Evolutionary conservation across 176 grass and related monocot species (phyloP).

Genomic region (Lolium multiflorum): DNA sequence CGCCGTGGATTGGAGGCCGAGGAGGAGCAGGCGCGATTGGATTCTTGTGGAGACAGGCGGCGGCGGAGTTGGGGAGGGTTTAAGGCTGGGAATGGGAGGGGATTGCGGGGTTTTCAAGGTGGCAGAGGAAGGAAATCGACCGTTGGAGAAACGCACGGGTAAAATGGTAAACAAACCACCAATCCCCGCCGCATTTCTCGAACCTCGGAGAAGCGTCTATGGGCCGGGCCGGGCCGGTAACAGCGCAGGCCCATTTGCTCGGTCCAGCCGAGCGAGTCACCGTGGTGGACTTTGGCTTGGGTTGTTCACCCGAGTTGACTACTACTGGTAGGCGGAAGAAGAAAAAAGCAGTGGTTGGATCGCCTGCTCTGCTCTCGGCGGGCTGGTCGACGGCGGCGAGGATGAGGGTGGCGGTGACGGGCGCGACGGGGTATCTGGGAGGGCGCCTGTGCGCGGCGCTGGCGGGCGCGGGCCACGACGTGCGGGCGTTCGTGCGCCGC

Average conservation of each 20-base stretch:
- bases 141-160: constrained; percentile 46
- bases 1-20: not conserved
- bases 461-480: constrained; percentile 60
- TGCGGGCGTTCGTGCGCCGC: constrained; percentile 73
- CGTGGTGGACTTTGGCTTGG: not conserved
- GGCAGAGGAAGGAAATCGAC: constrained; percentile 41
- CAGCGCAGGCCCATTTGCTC: not conserved
- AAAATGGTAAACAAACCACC: constrained; percentile 14
- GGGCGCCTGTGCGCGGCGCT: constrained; percentile 68
- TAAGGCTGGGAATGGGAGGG: not conserved
- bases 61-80: constrained; percentile 18
- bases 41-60: not conserved
- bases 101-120: constrained; percentile 24
- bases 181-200: not conserved
- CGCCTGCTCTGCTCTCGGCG: not conserved
- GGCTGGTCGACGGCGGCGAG: not conserved
- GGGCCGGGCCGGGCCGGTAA: not conserved
- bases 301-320: constrained; percentile 9
- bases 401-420: constrained; percentile 83
- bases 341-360: not conserved
- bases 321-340: too few species aligned
- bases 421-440: constrained; percentile 81
- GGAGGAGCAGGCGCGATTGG: not conserved
- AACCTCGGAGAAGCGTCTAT: not conserved
- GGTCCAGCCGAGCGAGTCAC: not conserved